Evolutionary conservation across 495 filamentous ascomycete species (phyloP).

Genomic region (Penicillium cosmopolitanum): DNA sequence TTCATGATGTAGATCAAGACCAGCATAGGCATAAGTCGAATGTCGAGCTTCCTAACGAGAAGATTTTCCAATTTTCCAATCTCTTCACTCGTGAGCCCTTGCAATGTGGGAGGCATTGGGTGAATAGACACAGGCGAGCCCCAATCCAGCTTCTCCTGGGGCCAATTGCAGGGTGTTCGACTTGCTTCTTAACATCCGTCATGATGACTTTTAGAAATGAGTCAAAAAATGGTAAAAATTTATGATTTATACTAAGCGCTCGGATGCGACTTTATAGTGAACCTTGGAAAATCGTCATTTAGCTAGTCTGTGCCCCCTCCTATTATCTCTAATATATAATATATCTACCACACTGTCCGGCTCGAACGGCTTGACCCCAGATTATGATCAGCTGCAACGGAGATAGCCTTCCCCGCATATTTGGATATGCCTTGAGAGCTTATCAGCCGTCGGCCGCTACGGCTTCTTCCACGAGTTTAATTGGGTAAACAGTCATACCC

Average conservation of each 20-base stretch:
- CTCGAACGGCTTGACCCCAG: background rate
- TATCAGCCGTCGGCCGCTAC: background rate
- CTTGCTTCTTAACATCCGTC: background rate
- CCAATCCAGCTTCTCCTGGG: background rate
- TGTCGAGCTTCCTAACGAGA: background rate
- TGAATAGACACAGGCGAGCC: background rate
- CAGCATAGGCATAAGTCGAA: background rate
- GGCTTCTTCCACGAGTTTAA: background rate
- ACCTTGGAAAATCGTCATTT: too few species aligned
- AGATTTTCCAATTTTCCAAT: background rate
- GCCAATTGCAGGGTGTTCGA: background rate
- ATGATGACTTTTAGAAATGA: background rate
- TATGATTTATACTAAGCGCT: too few species aligned
- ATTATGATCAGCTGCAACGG: background rate
- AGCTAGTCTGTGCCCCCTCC: too few species aligned
- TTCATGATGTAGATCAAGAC: constrained; percentile 45
- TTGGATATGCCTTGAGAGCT: background rate
- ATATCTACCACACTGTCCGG: background rate
- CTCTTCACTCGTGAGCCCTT: background rate
- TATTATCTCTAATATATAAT: background rate
- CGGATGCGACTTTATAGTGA: too few species aligned
- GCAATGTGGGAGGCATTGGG: background rate
- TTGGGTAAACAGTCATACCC: background rate
- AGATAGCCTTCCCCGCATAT: background rate
- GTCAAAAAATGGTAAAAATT: too few species aligned